phyloP scores from a whole-genome alignment of 1,284 basidiomycete species.

The Golubevia sp. region DNA sequence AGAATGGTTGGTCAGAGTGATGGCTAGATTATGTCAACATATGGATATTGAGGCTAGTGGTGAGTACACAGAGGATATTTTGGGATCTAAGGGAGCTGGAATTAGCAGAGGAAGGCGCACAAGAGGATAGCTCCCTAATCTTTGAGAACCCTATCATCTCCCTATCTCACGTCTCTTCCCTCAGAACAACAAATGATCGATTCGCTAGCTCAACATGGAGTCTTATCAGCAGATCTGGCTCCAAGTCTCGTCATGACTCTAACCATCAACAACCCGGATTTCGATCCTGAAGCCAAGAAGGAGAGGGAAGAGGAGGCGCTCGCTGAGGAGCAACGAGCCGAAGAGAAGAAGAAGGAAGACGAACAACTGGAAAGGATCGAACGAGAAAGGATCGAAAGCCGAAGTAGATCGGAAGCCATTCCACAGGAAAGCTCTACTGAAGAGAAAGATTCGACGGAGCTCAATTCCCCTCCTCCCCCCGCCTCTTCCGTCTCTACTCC shows the following conservation, averaged over 20 bases:
- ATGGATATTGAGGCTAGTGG: conserved; percentile 54
- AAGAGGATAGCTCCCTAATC: not conserved
- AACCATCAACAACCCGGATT: conserved; percentile 55
- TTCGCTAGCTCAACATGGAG: conserved; percentile 52
- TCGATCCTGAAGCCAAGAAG: conserved; percentile 29
- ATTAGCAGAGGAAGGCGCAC: not conserved
- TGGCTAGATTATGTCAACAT: conserved; percentile 58
- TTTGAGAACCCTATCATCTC: not conserved
- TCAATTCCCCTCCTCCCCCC: not conserved
- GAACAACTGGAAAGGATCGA: conserved; percentile 14
- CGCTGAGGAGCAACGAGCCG: not conserved
- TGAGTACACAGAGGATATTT: conserved; percentile 8
- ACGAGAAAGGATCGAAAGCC: conserved; percentile 9
- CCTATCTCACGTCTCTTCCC: not conserved
- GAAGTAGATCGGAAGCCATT: conserved; percentile 1
- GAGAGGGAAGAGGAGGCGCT: conserved; percentile 14
- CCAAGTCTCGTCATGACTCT: conserved; percentile 53
- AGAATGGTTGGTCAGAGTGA: conserved; percentile 50
- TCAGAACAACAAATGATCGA: conserved; percentile 59
- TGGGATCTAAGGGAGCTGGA: not conserved
- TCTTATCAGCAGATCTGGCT: conserved; percentile 50
- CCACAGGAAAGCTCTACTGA: not conserved
- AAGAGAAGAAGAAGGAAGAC: conserved; percentile 10
- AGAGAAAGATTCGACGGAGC: not conserved
- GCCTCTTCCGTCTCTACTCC: not conserved